A percentile compares a stretch with the other conserved stretches of the same genome.
Conservation (phyloP, 75 land plant genomes). For the Adiantum capillusveneris region DNA sequence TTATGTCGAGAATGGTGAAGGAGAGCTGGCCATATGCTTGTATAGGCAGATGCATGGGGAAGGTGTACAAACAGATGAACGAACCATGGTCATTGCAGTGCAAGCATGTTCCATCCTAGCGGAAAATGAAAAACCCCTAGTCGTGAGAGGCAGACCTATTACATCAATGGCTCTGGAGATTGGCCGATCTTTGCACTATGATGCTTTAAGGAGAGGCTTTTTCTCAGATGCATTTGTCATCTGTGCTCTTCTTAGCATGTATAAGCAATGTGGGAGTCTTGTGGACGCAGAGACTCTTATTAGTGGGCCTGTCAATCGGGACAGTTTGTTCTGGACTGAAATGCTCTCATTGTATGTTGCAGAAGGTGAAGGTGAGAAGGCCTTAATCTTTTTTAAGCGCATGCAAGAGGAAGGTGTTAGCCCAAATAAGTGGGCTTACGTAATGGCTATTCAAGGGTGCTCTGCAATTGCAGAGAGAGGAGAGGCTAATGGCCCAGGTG, state of each 20-base stretch:
- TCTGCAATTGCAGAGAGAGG: too few species aligned
- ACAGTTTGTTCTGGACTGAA: slow-evolving; percentile 51
- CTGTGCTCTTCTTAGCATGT: slow-evolving; percentile 47
- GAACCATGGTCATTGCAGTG: slow-evolving; percentile 44
- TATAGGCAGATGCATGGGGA: slow-evolving; percentile 34
- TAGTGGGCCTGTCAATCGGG: slow-evolving; percentile 35
- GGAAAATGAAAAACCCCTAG: slow-evolving; percentile 21
- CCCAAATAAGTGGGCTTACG: too few species aligned
- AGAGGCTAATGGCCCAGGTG: too few species aligned
- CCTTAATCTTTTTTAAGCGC: slow-evolving; percentile 25
- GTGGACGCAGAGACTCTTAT: slow-evolving; percentile 35
- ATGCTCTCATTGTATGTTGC: slow-evolving; percentile 31
- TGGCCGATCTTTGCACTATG: slow-evolving; percentile 25
- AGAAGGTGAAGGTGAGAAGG: slow-evolving; percentile 12
- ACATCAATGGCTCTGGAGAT: neutral
- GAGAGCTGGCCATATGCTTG: slow-evolving; percentile 25
- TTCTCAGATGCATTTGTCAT: slow-evolving; percentile 6
- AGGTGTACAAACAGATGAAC: slow-evolving; percentile 29
- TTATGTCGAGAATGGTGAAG: slow-evolving; percentile 27
- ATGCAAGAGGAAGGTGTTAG: slow-evolving; percentile 21
- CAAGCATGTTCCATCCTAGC: slow-evolving; percentile 39
- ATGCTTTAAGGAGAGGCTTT: slow-evolving; percentile 14
- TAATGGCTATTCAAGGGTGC: too few species aligned
- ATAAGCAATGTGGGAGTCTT: slow-evolving; percentile 32
- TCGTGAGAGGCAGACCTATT: neutral